Evolutionary conservation across 192 early-diverging fungal genomes (phyloP).

Genomic region (Gigaspora rosea): DNA sequence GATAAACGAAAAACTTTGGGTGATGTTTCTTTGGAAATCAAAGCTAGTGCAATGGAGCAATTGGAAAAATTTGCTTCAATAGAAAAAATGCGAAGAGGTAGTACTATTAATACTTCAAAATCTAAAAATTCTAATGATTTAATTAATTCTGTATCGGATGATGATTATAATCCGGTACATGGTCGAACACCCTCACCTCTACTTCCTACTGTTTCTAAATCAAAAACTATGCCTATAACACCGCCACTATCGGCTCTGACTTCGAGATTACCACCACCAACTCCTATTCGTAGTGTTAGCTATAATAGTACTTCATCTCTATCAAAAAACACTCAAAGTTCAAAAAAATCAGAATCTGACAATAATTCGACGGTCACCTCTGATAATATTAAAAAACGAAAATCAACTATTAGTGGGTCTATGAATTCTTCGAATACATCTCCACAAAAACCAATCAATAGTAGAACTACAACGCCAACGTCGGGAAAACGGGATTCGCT

Average conservation of each 20-base stretch:
- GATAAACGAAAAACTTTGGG: constrained; percentile 27
- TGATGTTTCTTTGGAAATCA: neutral
- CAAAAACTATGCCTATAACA: constrained; percentile 31
- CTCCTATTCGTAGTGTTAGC: constrained; percentile 16
- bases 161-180: neutral
- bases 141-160: neutral
- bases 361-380: neutral
- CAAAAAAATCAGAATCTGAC: neutral
- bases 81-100: neutral
- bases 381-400: neutral
- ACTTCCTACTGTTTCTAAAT: constrained; percentile 2
- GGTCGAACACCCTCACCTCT: constrained; percentile 17
- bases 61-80: constrained; percentile 7
- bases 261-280: constrained; percentile 22
- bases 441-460: neutral
- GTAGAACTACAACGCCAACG: constrained; percentile 13
- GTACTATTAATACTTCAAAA: neutral
- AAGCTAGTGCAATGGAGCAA: constrained; percentile 1
- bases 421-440: neutral
- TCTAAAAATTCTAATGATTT: neutral
- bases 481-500: constrained; percentile 13
- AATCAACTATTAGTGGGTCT: neutral
- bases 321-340: constrained; percentile 28
- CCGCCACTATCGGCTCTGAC: neutral
- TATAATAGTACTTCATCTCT: neutral